phyloP scores from a whole-genome alignment of 2,329 filamentous ascomycete species.

The Fusarium sp. region DNA sequence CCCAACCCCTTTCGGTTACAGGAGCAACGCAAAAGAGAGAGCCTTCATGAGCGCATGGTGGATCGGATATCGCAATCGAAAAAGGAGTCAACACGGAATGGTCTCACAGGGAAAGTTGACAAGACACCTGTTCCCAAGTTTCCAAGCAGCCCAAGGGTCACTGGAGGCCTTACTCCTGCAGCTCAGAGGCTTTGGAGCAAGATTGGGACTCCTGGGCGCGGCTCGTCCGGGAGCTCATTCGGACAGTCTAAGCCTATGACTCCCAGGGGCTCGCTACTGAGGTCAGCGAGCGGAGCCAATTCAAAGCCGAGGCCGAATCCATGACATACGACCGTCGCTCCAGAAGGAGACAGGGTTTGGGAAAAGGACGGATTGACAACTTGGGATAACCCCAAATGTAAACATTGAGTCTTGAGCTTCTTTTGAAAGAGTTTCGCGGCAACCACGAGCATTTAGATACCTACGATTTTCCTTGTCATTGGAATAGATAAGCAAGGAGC shows the following conservation, averaged over 20 bases:
- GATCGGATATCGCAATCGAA: constrained; percentile 82
- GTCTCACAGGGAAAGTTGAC: constrained; percentile 69
- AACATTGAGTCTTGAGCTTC: too few relatives aligned
- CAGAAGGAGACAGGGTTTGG: too few relatives aligned
- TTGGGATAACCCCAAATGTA: too few relatives aligned
- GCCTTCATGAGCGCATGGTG: constrained; percentile 86
- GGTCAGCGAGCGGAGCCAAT: constrained; percentile 46
- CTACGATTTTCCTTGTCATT: too few relatives aligned
- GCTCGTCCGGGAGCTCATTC: constrained; percentile 48
- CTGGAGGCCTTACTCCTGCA: constrained; percentile 76
- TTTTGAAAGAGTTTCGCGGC: too few relatives aligned
- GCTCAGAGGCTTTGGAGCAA: constrained; percentile 75
- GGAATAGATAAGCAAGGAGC: too few relatives aligned
- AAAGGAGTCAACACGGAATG: constrained; percentile 68
- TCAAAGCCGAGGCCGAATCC: constrained; percentile 33
- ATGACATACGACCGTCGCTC: background rate
- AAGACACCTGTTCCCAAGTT: constrained; percentile 76
- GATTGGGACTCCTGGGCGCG: constrained; percentile 61
- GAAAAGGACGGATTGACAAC: too few relatives aligned
- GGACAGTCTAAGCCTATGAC: constrained; percentile 53
- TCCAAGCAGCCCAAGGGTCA: constrained; percentile 71
- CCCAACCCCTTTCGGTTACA: constrained; percentile 86
- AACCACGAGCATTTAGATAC: too few relatives aligned
- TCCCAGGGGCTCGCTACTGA: constrained; percentile 53
- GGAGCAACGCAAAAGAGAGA: constrained; percentile 80